phyloP scores from a whole-genome alignment of 2,329 filamentous ascomycete genomes.

The Claviceps digitariae region DNA sequence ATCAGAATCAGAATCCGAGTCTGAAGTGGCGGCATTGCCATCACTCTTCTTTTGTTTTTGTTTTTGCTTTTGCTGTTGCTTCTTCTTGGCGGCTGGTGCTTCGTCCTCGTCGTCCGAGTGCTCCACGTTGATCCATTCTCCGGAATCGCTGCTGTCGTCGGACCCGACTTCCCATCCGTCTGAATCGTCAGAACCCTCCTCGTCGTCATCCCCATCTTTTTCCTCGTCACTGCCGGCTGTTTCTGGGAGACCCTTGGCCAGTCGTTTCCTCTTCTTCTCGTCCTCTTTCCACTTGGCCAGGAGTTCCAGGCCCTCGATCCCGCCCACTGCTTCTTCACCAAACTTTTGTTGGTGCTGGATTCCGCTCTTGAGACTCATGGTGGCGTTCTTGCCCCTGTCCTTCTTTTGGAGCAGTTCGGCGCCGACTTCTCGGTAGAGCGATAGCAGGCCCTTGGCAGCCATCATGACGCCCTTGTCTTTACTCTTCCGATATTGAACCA shows the following conservation, averaged over 20 bases:
- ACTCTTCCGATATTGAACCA: slow-evolving; percentile 90
- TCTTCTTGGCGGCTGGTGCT: slow-evolving; percentile 41
- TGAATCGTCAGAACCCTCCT: slow-evolving; percentile 37
- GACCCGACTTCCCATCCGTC: slow-evolving; percentile 50
- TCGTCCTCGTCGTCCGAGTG: slow-evolving; percentile 59
- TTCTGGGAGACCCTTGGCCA: slow-evolving; percentile 54
- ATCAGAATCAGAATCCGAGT: slow-evolving; percentile 11
- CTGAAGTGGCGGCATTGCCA: too few species aligned
- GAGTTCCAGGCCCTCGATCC: slow-evolving; percentile 84
- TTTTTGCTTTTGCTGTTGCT: slow-evolving; percentile 15
- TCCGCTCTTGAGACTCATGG: slow-evolving; percentile 66
- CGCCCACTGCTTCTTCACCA: slow-evolving; percentile 66
- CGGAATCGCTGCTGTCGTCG: slow-evolving; percentile 49
- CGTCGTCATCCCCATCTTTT: slow-evolving; percentile 45
- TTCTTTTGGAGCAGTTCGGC: slow-evolving; percentile 80
- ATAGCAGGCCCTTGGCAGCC: slow-evolving; percentile 85
- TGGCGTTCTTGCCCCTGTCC: slow-evolving; percentile 82
- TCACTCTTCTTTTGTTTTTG: slow-evolving; percentile 14
- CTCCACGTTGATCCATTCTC: slow-evolving; percentile 86
- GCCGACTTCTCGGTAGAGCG: slow-evolving; percentile 80
- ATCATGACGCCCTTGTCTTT: slow-evolving; percentile 99
- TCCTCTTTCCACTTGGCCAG: slow-evolving; percentile 90
- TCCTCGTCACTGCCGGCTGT: slow-evolving; percentile 46
- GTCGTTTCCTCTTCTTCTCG: slow-evolving; percentile 60
- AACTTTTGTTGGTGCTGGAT: slow-evolving; percentile 66